These are phyloP conservation scores for Penicillium lividum DNA, from an alignment of 495 filamentous ascomycete genomes.

Conservation along the genomic window DNA sequence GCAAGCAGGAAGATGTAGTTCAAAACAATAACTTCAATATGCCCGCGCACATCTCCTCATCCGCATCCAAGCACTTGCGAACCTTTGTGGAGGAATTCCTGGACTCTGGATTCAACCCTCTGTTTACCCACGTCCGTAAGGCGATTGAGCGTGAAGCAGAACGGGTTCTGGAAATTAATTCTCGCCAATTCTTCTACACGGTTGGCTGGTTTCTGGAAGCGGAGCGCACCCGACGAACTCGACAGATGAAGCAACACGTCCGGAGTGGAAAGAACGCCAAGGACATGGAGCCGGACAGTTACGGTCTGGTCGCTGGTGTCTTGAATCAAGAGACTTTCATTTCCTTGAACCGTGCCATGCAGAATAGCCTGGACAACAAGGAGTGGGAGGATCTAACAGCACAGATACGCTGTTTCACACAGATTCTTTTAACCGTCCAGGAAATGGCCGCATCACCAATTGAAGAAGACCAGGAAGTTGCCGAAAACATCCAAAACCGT, in stretches of 20 bases:
- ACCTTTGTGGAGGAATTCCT: constrained; percentile 91
- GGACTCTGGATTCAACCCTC: constrained; percentile 93
- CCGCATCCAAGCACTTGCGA: constrained; percentile 70
- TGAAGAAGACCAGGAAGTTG: constrained; percentile 96
- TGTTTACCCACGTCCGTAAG: constrained; percentile 82
- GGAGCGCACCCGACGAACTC: constrained; percentile 71
- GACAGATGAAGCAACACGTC: constrained; percentile 44
- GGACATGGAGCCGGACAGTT: constrained; percentile 69
- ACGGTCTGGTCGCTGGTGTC: constrained; percentile 82
- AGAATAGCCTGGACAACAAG: constrained; percentile 74
- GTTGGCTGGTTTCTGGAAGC: constrained; percentile 94
- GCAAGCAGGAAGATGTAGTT: constrained; percentile 63
- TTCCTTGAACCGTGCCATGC: constrained; percentile 79
- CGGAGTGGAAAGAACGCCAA: constrained; percentile 38
- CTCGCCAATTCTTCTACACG: constrained; percentile 86
- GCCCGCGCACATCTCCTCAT: constrained; percentile 62
- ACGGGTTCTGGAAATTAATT: constrained; percentile 72
- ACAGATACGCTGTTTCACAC: constrained; percentile 82
- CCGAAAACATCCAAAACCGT: constrained; percentile 93
- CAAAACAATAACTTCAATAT: constrained; percentile 74
- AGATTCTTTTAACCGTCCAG: constrained; percentile 83
- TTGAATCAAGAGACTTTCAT: constrained; percentile 92
- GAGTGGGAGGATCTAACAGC: constrained; percentile 84
- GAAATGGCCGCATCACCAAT: constrained; percentile 84
- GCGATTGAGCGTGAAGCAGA: constrained; percentile 89